Evolutionary conservation across 2,329 filamentous ascomycete genomes (phyloP).

Genomic region (Pseudogymnoascus sp.): DNA sequence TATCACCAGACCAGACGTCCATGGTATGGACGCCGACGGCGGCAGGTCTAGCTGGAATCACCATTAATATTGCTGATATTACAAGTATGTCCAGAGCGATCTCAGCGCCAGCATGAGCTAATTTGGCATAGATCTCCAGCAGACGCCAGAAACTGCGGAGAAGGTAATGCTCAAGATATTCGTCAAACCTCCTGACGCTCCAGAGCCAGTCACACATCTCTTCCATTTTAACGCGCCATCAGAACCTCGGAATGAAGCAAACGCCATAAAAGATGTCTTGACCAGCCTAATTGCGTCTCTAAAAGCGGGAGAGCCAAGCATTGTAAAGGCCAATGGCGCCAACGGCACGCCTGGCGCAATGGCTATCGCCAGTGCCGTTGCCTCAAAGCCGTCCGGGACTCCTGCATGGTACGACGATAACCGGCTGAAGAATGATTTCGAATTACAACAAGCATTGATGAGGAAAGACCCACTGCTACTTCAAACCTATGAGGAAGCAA

Average conservation of each 20-base stretch:
- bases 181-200: constrained; percentile 55
- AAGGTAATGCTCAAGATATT: constrained; percentile 96
- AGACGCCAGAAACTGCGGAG: constrained; percentile 78
- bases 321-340: constrained; percentile 42
- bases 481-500: constrained; percentile 80
- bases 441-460: constrained; percentile 81
- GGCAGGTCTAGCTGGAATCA: constrained; percentile 55
- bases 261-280: constrained; percentile 74
- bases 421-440: constrained; percentile 68
- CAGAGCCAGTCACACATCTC: constrained; percentile 64
- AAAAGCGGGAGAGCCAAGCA: constrained; percentile 50
- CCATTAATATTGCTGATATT: constrained; percentile 67
- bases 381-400: constrained; percentile 43
- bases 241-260: constrained; percentile 75
- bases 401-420: constrained; percentile 70
- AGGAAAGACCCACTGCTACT: constrained; percentile 70
- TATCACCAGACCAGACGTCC: constrained; percentile 65
- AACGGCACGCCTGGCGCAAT: constrained; percentile 59
- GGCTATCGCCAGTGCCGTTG: constrained; percentile 68
- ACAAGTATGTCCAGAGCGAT: constrained; percentile 56
- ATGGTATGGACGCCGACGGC: constrained; percentile 76
- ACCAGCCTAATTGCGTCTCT: constrained; percentile 67
- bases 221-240: constrained; percentile 81
- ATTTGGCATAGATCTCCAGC: constrained; percentile 68
- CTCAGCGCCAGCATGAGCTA: constrained; percentile 18